Conservation (phyloP, 306 rosid species). For the Prunus dulcis region DNA sequence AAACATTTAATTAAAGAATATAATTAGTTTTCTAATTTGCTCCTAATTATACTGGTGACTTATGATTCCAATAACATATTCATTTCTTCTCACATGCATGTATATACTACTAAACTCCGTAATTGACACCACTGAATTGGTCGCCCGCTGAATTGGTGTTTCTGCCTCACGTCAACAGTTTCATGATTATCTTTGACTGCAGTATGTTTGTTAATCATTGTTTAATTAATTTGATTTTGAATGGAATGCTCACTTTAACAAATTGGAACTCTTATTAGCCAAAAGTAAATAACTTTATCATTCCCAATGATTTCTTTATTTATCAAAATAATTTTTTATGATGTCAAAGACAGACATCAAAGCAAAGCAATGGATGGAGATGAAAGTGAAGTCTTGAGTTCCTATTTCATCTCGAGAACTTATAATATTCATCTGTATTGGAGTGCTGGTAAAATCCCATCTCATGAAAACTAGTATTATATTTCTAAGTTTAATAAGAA, state of each 20-base stretch:
- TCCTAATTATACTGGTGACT: background rate
- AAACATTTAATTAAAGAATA: background rate
- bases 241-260: background rate
- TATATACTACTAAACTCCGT: background rate
- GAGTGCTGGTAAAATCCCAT: background rate
- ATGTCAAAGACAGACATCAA: background rate
- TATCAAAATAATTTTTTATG: background rate
- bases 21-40: background rate
- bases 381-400: constrained; percentile 13
- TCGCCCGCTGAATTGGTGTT: background rate
- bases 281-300: constrained; percentile 10
- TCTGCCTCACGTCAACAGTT: no score
- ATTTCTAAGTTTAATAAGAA: background rate
- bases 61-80: background rate
- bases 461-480: background rate
- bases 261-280: background rate
- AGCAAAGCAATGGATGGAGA: constrained; percentile 7
- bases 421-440: background rate
- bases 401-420: background rate
- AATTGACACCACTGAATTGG: constrained; percentile 7
- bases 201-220: background rate
- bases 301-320: background rate
- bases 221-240: background rate
- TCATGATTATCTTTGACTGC: constrained; percentile 3
- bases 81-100: background rate